These are phyloP conservation scores for Dactylellina sp. DNA, from an alignment of 2,329 filamentous ascomycete genomes.

Conservation along the genomic window DNA sequence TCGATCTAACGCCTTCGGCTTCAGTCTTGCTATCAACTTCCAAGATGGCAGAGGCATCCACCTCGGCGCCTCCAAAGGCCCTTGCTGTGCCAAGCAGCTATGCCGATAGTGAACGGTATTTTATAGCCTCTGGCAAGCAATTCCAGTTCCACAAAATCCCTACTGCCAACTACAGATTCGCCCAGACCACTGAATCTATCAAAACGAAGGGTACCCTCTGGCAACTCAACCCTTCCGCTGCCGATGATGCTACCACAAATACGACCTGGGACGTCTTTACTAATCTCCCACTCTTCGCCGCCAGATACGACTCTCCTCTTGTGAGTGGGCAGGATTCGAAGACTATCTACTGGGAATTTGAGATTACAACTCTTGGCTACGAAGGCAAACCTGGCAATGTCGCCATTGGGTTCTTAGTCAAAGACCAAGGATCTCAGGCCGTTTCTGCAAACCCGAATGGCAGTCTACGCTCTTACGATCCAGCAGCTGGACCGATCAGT, in stretches of 20 bases:
- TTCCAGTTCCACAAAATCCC: slow-evolving; percentile 42
- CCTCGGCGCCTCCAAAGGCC: slow-evolving; percentile 1
- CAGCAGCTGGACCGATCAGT: slow-evolving; percentile 24
- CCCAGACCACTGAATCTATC: slow-evolving; percentile 45
- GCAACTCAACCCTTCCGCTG: slow-evolving; percentile 52
- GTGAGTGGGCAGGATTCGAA: slow-evolving; percentile 46
- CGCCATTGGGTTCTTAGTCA: slow-evolving; percentile 44
- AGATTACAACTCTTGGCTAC: slow-evolving; percentile 45
- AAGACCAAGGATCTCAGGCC: slow-evolving; percentile 31
- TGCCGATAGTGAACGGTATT: slow-evolving; percentile 51
- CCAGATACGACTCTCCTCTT: slow-evolving; percentile 47
- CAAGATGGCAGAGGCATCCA: slow-evolving; percentile 24
- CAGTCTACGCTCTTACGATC: slow-evolving; percentile 32
- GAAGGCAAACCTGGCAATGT: slow-evolving; percentile 19
- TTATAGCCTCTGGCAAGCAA: slow-evolving; percentile 44
- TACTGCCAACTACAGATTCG: slow-evolving; percentile 45
- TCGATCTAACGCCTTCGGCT: neutral
- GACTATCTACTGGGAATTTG: slow-evolving; percentile 55
- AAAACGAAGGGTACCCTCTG: slow-evolving; percentile 54
- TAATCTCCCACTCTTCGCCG: slow-evolving; percentile 39
- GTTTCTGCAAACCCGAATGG: slow-evolving; percentile 22
- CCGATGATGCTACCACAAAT: slow-evolving; percentile 31
- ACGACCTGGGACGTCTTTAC: slow-evolving; percentile 41
- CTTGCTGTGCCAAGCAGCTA: slow-evolving; percentile 23
- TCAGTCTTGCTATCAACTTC: neutral